phyloP scores from a whole-genome alignment of 2,329 filamentous ascomycete genomes.

The Fusarium illudens region DNA sequence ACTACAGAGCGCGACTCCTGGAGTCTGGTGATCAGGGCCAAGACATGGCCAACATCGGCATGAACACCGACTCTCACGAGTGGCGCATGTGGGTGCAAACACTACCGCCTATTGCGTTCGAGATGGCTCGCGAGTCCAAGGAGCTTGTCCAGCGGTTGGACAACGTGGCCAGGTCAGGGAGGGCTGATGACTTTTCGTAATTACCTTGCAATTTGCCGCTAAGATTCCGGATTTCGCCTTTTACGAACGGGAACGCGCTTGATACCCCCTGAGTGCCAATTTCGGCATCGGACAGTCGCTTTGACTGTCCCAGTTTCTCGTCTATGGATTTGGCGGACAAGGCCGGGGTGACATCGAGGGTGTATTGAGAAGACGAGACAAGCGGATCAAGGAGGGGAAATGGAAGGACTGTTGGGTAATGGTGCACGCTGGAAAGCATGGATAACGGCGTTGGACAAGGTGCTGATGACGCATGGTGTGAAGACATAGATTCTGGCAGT shows the following conservation, averaged over 20 bases:
- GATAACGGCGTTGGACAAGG: slow-evolving; percentile 40
- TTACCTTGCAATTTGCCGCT: slow-evolving; percentile 25
- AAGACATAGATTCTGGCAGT: slow-evolving; percentile 16
- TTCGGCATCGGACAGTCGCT: slow-evolving; percentile 19
- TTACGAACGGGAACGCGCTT: slow-evolving; percentile 21
- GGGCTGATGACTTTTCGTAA: slow-evolving; percentile 59
- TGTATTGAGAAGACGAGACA: slow-evolving; percentile 5
- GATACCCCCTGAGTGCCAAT: slow-evolving; percentile 34
- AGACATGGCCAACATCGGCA: slow-evolving; percentile 62
- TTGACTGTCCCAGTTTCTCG: slow-evolving; percentile 24
- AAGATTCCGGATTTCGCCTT: slow-evolving; percentile 16
- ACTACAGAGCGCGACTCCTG: slow-evolving; percentile 71
- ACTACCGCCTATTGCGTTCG: slow-evolving; percentile 85
- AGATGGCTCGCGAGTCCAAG: slow-evolving; percentile 83
- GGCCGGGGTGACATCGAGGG: slow-evolving; percentile 23
- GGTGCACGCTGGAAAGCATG: slow-evolving; percentile 38
- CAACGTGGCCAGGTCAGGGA: slow-evolving; percentile 44
- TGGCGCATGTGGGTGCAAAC: slow-evolving; percentile 74
- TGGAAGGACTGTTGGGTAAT: slow-evolving; percentile 38
- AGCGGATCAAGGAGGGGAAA: slow-evolving; percentile 20
- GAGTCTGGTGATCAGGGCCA: slow-evolving; percentile 69
- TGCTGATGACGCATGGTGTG: slow-evolving; percentile 32
- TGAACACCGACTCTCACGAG: slow-evolving; percentile 58
- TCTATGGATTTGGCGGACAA: slow-evolving; percentile 25
- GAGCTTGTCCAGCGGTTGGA: slow-evolving; percentile 65